Conservation (phyloP, 495 filamentous ascomycete genomes). For the Pyronema domesticum region DNA sequence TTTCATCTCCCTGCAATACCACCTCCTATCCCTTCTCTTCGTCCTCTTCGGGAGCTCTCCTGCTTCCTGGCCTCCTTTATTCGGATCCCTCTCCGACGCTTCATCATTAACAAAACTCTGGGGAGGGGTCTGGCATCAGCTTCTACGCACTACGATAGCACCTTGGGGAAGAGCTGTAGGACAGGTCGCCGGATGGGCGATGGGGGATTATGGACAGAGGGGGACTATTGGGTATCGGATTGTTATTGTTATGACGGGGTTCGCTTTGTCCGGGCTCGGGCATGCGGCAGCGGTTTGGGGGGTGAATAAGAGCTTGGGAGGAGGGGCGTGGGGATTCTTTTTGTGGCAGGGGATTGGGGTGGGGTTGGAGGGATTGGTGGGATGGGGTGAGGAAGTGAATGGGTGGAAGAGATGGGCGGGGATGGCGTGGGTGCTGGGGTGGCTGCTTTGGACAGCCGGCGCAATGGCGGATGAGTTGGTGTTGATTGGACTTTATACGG, state of each 20-base stretch:
- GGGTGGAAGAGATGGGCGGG: background rate
- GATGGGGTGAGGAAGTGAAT: background rate
- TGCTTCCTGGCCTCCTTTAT: background rate
- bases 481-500: background rate
- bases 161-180: background rate
- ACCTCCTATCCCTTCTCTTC: background rate
- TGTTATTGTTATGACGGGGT: background rate
- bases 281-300: background rate
- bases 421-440: background rate
- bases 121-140: background rate
- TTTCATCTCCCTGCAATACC: background rate
- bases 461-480: background rate
- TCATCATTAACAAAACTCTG: background rate
- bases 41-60: background rate
- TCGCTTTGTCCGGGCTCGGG: background rate
- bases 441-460: background rate
- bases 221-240: background rate
- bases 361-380: background rate
- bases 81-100: background rate
- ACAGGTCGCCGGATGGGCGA: background rate
- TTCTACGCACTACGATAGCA: background rate
- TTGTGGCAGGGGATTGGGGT: constrained; percentile 1
- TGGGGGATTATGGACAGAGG: background rate
- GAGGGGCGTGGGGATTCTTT: background rate
- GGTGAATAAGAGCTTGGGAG: background rate